These are phyloP conservation scores for Fabrea salina DNA, from an alignment of 169 alveolate species.

Conservation along the genomic window DNA sequence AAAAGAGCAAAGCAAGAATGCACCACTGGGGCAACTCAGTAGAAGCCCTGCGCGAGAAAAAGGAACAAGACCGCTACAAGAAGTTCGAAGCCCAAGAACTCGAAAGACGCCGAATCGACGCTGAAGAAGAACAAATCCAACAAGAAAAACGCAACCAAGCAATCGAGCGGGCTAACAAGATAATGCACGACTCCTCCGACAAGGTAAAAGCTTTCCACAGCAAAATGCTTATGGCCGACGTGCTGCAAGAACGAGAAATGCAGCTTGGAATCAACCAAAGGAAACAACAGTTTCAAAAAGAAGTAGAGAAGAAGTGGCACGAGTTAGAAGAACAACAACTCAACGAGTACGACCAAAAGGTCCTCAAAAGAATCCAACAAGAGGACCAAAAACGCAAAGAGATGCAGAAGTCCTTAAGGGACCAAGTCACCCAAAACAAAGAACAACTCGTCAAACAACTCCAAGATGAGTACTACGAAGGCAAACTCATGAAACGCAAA, in stretches of 20 bases:
- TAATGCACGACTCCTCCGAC: conserved; percentile 48
- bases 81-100: conserved; percentile 51
- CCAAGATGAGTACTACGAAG: conserved; percentile 57
- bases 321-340: conserved; percentile 40
- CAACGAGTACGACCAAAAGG: conserved; percentile 44
- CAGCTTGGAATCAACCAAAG: conserved; percentile 24
- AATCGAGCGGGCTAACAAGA: conserved; percentile 52
- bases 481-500: conserved; percentile 43
- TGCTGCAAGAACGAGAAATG: conserved; percentile 41
- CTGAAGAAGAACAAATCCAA: conserved; percentile 47
- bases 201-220: conserved; percentile 57
- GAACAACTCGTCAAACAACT: conserved; percentile 37
- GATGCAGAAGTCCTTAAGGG: conserved; percentile 24
- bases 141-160: conserved; percentile 38
- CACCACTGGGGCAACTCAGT: conserved; percentile 43
- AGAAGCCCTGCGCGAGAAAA: conserved; percentile 35
- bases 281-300: conserved; percentile 22
- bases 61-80: conserved; percentile 40
- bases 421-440: conserved; percentile 44
- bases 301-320: conserved; percentile 48
- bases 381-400: conserved; percentile 40
- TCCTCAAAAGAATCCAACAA: conserved; percentile 25
- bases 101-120: conserved; percentile 46
- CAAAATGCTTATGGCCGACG: conserved; percentile 48
- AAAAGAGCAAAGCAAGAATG: conserved; percentile 51